phyloP scores from a whole-genome alignment of 192 early-diverging fungal species.

The Linnemannia zychae region DNA sequence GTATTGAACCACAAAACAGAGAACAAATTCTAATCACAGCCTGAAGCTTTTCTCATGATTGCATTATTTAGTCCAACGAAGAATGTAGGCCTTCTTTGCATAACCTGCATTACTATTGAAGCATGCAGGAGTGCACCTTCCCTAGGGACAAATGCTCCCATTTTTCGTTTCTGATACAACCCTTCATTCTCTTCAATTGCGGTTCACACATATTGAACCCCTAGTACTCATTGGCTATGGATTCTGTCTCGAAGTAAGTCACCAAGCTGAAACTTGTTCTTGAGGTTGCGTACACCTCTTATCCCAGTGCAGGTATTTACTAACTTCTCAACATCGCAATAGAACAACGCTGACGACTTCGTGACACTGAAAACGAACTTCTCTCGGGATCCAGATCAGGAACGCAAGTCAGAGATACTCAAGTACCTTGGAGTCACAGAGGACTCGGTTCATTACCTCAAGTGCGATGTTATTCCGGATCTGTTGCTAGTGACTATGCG shows the following conservation, averaged over 20 bases:
- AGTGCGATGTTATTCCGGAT: conserved; percentile 56
- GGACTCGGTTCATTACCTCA: conserved; percentile 63
- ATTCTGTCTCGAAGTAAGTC: conserved; percentile 67
- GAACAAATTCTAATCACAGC: background rate
- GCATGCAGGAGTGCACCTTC: background rate
- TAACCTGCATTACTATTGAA: background rate
- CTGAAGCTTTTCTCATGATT: background rate
- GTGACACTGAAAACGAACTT: conserved; percentile 74
- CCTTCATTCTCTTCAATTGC: background rate
- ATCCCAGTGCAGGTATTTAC: background rate
- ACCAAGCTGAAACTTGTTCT: too few relatives aligned
- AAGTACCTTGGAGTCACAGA: conserved; percentile 43
- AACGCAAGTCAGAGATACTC: conserved; percentile 62
- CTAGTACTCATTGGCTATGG: conserved; percentile 76
- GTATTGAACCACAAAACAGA: background rate
- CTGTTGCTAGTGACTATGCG: conserved; percentile 68
- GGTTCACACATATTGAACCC: too few relatives aligned
- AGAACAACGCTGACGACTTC: conserved; percentile 68
- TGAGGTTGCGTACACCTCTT: too few relatives aligned
- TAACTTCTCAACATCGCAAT: background rate
- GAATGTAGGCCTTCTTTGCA: conserved; percentile 60
- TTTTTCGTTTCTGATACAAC: conserved; percentile 4
- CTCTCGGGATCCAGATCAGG: conserved; percentile 63
- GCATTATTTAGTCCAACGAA: conserved; percentile 68
- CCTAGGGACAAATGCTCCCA: background rate